Conservation (phyloP, 192 early-diverging fungal species). For the Pecoramyces ruminantium region DNA sequence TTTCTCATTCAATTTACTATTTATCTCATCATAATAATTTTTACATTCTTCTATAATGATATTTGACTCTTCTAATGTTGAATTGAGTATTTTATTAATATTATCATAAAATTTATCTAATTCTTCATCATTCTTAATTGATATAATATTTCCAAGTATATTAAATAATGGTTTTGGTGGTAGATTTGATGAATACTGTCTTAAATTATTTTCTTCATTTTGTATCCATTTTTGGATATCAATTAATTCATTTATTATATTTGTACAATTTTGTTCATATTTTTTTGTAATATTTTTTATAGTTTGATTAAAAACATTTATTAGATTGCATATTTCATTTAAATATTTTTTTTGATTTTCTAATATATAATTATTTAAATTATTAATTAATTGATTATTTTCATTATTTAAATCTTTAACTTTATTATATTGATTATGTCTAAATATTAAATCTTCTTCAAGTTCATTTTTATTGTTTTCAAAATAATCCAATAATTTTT, state of each 20-base stretch:
- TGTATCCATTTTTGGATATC: neutral
- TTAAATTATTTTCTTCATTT: neutral
- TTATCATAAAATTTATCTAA: neutral
- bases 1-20: neutral
- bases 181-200: neutral
- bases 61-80: neutral
- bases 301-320: neutral
- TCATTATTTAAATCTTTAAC: neutral
- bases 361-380: neutral
- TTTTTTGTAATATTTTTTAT: neutral
- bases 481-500: neutral
- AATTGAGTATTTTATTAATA: neutral
- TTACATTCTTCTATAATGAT: neutral
- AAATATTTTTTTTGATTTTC: neutral
- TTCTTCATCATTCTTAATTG: neutral
- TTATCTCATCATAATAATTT: neutral
- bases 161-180: neutral
- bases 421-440: neutral
- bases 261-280: neutral
- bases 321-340: neutral
- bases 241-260: neutral
- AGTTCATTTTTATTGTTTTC: neutral
- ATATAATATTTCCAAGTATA: neutral
- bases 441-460: neutral
- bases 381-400: neutral